These are phyloP conservation scores for Xylariales sp. DNA, from an alignment of 2,329 filamentous ascomycete species.

Conservation along the genomic window DNA sequence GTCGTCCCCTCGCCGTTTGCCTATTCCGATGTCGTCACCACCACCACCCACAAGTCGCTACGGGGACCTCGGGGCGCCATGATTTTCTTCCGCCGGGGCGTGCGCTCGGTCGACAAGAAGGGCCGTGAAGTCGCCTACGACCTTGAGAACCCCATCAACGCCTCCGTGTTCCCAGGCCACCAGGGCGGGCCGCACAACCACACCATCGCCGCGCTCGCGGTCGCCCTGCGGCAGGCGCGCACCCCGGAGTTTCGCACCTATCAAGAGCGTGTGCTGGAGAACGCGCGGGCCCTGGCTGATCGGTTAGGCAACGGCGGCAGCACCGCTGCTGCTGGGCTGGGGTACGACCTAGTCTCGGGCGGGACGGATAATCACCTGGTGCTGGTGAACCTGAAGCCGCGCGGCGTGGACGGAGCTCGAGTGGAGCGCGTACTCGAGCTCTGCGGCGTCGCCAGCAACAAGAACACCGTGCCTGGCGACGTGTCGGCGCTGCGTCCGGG, in stretches of 20 bases:
- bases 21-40: slow-evolving; percentile 91
- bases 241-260: slow-evolving; percentile 87
- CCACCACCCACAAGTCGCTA: slow-evolving; percentile 95
- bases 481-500: slow-evolving; percentile 90
- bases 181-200: slow-evolving; percentile 99
- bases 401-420: slow-evolving; percentile 80
- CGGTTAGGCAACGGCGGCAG: slow-evolving; percentile 63
- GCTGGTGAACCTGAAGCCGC: slow-evolving; percentile 84
- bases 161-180: slow-evolving; percentile 95
- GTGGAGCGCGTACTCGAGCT: slow-evolving; percentile 89
- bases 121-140: slow-evolving; percentile 85
- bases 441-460: slow-evolving; percentile 95
- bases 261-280: slow-evolving; percentile 83
- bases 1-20: slow-evolving; percentile 87
- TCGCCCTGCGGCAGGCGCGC: slow-evolving; percentile 91
- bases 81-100: slow-evolving; percentile 97
- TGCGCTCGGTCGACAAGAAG: slow-evolving; percentile 80
- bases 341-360: slow-evolving; percentile 86
- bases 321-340: slow-evolving; percentile 71
- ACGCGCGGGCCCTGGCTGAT: slow-evolving; percentile 80
- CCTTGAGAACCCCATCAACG: slow-evolving; percentile 89
- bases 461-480: slow-evolving; percentile 97
- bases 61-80: slow-evolving; percentile 92
- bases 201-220: slow-evolving; percentile 92
- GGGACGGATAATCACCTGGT: slow-evolving; percentile 98